Evolutionary conservation across 805 yeast species (phyloP).

Genomic region (Tetrapisispora iriomotensis): DNA sequence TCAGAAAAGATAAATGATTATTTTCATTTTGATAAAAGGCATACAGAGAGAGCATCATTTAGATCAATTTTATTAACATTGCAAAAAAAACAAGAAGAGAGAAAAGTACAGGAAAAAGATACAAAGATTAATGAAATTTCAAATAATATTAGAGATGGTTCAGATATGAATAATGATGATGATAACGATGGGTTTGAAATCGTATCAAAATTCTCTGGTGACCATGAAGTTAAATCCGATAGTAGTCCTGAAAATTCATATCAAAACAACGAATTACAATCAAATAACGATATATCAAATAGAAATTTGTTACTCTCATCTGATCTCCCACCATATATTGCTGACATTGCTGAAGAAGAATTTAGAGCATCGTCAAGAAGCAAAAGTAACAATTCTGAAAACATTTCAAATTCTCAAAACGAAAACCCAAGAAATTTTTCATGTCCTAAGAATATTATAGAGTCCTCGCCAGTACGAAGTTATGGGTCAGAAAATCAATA

Average conservation of each 20-base stretch:
- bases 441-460: background rate
- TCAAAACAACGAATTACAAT: background rate
- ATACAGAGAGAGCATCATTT: constrained; percentile 20
- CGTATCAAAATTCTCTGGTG: constrained; percentile 4
- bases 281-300: background rate
- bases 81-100: constrained; percentile 8
- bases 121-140: background rate
- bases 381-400: too few relatives aligned
- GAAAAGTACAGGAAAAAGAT: background rate
- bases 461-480: background rate
- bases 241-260: too few relatives aligned
- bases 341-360: too few relatives aligned
- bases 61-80: constrained; percentile 17
- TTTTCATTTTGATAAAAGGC: constrained; percentile 21
- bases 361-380: too few relatives aligned
- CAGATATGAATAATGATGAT: constrained; percentile 5
- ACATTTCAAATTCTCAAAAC: too few relatives aligned
- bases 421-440: too few relatives aligned
- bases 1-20: constrained; percentile 16
- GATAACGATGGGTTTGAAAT: constrained; percentile 26
- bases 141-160: background rate
- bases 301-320: too few relatives aligned
- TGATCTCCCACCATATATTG: too few relatives aligned
- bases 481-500: constrained; percentile 15
- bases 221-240: too few relatives aligned